Evolutionary conservation across 352 stramenopile species (phyloP), one percentile per base, ranked within the genome.

Genomic region (Albugo candida): DNA sequence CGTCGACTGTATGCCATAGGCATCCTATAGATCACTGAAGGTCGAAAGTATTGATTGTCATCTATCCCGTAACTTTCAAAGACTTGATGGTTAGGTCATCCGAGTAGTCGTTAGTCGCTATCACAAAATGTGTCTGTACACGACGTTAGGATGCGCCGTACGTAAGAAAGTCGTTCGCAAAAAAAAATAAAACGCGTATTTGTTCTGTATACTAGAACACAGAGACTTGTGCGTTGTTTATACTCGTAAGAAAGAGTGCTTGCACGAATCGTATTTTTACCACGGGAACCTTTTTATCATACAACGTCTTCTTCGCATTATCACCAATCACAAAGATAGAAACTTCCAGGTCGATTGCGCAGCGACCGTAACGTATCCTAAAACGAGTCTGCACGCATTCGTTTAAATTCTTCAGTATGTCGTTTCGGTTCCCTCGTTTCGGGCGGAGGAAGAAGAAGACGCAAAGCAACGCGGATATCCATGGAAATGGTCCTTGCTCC

Each of bases 351-450:
- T 24, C 19, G 3, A 19, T 43, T 43, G 17, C 19, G 17, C 17
- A 19, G 17, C 38, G 17, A 24, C 38, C 19, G 17, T 24, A 24
- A 43, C 38, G 17, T 24, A 24, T 24, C 19, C 38, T 8, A 24
- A 24, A 24, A 19, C 38, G 38, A 19, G 17, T 24, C 38, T 43
- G 38, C 38, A 43, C 19, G 38, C 38, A 43, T 8, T 43, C 2
- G 38, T 8, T 43, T 19, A 19, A 43, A 8, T 43, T 24, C 17
- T 43, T 8, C 38, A 43, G 8, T 14, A 83, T 85, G 70, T 72
- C 64, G 49, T 83, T 86, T 49, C 62, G 60, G 18, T 86, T 86
- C 50, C 68, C 65, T 50, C 60, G 67, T 48, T 86, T 69, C 59
- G 65, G 67, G 19, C 74, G 74, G 48, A 83, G 81, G 50, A 86